A percentile compares a stretch with the other conserved stretches of the same genome.
These are phyloP conservation scores for Plasmodium vivax DNA, from an alignment of 169 alveolate genomes.

Conservation along the genomic window DNA sequence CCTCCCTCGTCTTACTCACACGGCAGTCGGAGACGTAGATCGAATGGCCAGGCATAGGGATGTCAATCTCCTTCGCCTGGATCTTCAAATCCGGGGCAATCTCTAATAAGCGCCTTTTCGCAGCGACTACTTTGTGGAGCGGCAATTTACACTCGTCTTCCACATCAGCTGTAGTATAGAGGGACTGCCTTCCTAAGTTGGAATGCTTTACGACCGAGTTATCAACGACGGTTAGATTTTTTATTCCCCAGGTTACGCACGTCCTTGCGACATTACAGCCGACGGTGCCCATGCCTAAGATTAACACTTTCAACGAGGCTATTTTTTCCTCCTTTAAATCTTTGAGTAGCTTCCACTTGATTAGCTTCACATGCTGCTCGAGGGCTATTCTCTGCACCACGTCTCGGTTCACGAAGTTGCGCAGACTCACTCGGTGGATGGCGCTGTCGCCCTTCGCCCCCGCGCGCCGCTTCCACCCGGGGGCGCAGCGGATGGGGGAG, in stretches of 20 bases:
- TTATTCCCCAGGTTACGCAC: slow-evolving; percentile 83
- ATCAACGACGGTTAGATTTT: slow-evolving; percentile 76
- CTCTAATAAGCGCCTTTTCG: slow-evolving; percentile 72
- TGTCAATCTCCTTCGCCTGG: slow-evolving; percentile 48
- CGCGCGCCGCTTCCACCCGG: slow-evolving; percentile 26
- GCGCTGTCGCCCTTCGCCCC: slow-evolving; percentile 3
- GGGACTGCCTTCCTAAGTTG: slow-evolving; percentile 78
- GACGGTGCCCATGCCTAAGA: slow-evolving; percentile 84
- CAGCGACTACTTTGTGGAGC: slow-evolving; percentile 76
- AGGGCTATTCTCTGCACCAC: slow-evolving; percentile 62
- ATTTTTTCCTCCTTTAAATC: slow-evolving; percentile 76
- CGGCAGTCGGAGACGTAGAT: slow-evolving; percentile 43
- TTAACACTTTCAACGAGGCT: slow-evolving; percentile 63
- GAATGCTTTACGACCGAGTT: slow-evolving; percentile 77
- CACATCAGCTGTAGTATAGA: slow-evolving; percentile 65
- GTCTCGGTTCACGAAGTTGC: slow-evolving; percentile 65
- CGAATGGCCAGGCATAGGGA: slow-evolving; percentile 85
- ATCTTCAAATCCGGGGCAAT: slow-evolving; percentile 79
- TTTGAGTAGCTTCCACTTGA: slow-evolving; percentile 81
- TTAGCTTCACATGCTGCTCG: slow-evolving; percentile 80
- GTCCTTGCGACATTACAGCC: slow-evolving; percentile 82
- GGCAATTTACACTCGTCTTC: slow-evolving; percentile 16
- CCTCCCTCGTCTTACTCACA: slow-evolving; percentile 7
- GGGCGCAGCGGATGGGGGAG: not conserved
- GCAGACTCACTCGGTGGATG: slow-evolving; percentile 18